Percentiles rank a stretch among this genome's conserved stretches.
phyloP scores from a whole-genome alignment of 371 early-diverging fungal genomes.

The Phascolomyces articulosus region DNA sequence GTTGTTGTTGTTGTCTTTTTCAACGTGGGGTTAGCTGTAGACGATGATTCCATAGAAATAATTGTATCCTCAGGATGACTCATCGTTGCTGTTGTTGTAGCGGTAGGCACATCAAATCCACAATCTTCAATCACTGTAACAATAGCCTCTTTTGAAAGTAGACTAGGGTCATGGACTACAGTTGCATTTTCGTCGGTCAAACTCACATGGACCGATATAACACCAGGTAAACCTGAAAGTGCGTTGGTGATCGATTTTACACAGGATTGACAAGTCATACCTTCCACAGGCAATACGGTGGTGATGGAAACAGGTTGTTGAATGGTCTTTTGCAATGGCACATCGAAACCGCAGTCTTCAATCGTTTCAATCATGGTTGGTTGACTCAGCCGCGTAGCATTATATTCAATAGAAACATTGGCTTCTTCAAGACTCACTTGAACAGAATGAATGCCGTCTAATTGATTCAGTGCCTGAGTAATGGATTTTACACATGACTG shows the following conservation, averaged over 20 bases:
- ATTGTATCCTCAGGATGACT: not conserved
- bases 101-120: conserved; percentile 35
- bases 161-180: conserved; percentile 37
- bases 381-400: conserved; percentile 11
- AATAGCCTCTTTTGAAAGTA: conserved; percentile 21
- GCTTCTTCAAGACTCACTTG: conserved; percentile 44
- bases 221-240: conserved; percentile 45
- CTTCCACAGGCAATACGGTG: conserved; percentile 56
- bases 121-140: conserved; percentile 57
- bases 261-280: conserved; percentile 90
- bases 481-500: conserved; percentile 78
- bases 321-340: conserved; percentile 6
- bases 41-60: not conserved
- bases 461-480: conserved; percentile 46
- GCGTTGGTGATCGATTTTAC: conserved; percentile 68
- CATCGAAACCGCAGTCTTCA: conserved; percentile 50
- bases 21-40: not conserved
- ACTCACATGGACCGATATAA: conserved; percentile 44
- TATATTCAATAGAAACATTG: conserved; percentile 40
- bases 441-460: conserved; percentile 44
- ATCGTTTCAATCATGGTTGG: conserved; percentile 48
- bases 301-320: not conserved
- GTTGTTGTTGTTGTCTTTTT: not conserved
- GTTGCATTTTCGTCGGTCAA: conserved; percentile 44
- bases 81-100: not conserved